Conservation (phyloP, 2,329 filamentous ascomycete species). For the Microdochium nivale region DNA sequence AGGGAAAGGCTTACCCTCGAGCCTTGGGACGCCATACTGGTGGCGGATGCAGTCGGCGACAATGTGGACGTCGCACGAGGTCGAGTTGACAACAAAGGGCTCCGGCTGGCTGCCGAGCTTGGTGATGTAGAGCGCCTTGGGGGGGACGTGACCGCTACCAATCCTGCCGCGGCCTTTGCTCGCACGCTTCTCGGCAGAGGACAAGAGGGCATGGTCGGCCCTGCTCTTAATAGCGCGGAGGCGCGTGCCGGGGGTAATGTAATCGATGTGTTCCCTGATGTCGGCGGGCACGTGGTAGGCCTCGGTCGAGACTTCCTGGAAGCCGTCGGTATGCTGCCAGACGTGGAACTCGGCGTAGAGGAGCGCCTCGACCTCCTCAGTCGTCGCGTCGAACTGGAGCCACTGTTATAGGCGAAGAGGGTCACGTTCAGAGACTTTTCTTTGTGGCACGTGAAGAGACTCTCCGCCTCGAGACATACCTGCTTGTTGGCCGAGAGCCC, state of each 20-base stretch:
- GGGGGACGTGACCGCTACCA: too few relatives aligned
- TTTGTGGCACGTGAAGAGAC: too few relatives aligned
- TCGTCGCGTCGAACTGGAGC: constrained; percentile 7
- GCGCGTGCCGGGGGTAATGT: constrained; percentile 38
- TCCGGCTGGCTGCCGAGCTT: too few relatives aligned
- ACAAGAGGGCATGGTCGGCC: too few relatives aligned
- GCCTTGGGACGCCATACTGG: constrained; percentile 11
- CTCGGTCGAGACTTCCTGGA: background rate
- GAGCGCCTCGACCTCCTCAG: constrained; percentile 5
- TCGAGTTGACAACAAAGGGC: background rate
- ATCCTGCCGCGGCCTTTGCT: too few relatives aligned
- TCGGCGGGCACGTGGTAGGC: constrained; percentile 31
- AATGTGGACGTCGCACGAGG: constrained; percentile 3
- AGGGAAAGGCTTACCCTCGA: constrained; percentile 4
- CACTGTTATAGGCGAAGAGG: too few relatives aligned
- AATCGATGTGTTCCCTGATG: constrained; percentile 33
- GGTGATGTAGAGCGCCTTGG: background rate
- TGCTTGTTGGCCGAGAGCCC: constrained; percentile 4
- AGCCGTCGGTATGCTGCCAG: constrained; percentile 1
- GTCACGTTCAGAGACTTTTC: too few relatives aligned
- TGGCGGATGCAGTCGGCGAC: constrained; percentile 4
- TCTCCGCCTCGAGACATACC: too few relatives aligned
- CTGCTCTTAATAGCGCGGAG: constrained; percentile 16
- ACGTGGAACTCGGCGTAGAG: constrained; percentile 6
- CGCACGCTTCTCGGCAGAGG: too few relatives aligned